These are phyloP conservation scores for Pontederia crassipes DNA, from an alignment of 176 grass and related monocot genomes.

Conservation along the genomic window DNA sequence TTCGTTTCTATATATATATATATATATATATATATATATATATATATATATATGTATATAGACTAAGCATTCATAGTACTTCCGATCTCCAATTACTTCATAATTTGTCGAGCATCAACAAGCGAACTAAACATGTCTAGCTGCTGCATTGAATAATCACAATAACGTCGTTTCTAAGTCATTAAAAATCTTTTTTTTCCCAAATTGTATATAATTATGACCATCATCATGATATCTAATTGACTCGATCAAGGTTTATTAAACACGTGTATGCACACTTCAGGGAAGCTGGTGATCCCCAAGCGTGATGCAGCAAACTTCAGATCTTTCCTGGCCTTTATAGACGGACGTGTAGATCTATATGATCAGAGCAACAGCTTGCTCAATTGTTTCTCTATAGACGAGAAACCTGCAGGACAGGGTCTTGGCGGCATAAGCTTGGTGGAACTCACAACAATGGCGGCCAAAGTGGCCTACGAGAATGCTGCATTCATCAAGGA, in stretches of 20 bases:
- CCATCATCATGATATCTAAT: neutral
- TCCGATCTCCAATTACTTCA: too few relatives aligned
- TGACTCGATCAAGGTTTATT: neutral
- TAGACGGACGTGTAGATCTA: slow-evolving; percentile 46
- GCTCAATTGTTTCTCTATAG: neutral
- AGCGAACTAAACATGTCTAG: too few relatives aligned
- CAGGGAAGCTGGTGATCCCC: slow-evolving; percentile 48
- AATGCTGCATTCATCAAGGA: slow-evolving; percentile 46
- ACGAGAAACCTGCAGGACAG: neutral
- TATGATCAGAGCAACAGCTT: slow-evolving; percentile 16
- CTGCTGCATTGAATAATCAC: too few relatives aligned
- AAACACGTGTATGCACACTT: neutral
- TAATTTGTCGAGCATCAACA: too few relatives aligned
- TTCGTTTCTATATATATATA: too few relatives aligned
- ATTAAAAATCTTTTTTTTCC: too few relatives aligned
- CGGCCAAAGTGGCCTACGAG: slow-evolving; percentile 43
- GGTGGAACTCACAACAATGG: slow-evolving; percentile 35
- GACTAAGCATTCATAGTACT: too few relatives aligned
- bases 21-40: too few relatives aligned
- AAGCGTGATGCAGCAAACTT: slow-evolving; percentile 29
- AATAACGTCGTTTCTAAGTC: too few relatives aligned
- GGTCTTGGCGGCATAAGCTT: neutral
- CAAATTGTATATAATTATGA: neutral
- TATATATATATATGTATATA: too few relatives aligned
- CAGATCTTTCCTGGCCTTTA: slow-evolving; percentile 33